Conservation (phyloP, 768 basidiomycete species). For the Rhodotorula toruloides region DNA sequence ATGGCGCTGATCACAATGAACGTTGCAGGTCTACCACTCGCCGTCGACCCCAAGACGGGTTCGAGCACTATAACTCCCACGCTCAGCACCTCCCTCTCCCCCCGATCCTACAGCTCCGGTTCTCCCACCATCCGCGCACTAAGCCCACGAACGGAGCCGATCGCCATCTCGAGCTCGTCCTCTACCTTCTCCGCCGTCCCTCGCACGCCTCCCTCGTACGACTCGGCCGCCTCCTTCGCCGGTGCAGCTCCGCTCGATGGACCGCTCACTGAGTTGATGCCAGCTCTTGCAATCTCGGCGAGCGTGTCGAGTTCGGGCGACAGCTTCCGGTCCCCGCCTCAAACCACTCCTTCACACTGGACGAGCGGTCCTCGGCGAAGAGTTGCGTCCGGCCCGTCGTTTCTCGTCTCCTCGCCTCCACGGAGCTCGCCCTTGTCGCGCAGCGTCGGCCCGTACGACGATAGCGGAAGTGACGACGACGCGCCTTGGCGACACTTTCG, state of each 20-base stretch:
- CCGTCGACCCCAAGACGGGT: no score
- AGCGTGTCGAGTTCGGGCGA: slow-evolving; percentile 13
- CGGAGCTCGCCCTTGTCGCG: slow-evolving; percentile 10
- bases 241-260: background rate
- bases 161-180: background rate
- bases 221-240: background rate
- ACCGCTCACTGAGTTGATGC: slow-evolving; percentile 12
- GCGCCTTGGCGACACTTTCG: background rate
- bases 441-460: background rate
- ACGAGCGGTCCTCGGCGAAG: background rate
- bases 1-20: no score
- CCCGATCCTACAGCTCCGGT: background rate
- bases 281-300: background rate
- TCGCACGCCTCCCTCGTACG: background rate
- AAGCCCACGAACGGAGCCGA: background rate
- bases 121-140: background rate
- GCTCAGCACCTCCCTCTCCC: no score
- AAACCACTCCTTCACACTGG: no score
- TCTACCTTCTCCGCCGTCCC: background rate
- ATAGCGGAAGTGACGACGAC: no score
- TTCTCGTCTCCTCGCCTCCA: slow-evolving; percentile 3
- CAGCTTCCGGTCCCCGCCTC: no score
- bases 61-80: no score
- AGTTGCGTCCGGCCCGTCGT: background rate
- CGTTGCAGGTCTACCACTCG: no score